phyloP scores from a whole-genome alignment of 1,284 basidiomycete species.

The Ceratorhiza oryzae-sativae region DNA sequence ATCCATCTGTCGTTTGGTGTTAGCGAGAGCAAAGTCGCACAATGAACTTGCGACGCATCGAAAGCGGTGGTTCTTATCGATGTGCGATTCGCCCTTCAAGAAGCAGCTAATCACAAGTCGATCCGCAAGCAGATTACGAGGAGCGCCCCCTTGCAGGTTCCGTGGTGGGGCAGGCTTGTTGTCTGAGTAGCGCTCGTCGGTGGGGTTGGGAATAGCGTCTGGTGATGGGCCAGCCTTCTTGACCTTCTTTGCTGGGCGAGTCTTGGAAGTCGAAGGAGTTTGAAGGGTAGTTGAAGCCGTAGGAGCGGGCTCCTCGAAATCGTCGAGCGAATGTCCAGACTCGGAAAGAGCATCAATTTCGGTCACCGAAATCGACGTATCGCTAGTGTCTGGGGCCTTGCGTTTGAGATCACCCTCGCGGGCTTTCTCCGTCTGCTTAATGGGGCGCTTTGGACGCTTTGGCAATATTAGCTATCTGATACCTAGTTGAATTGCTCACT shows the following conservation, averaged over 20 bases:
- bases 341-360: background rate
- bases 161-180: background rate
- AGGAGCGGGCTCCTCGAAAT: too few species aligned
- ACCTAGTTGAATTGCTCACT: background rate
- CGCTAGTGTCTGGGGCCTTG: background rate
- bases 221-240: background rate
- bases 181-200: background rate
- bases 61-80: background rate
- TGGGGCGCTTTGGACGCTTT: background rate
- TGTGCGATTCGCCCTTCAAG: background rate
- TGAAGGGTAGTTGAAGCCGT: too few species aligned
- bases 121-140: background rate
- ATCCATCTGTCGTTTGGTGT: slow-evolving; percentile 1
- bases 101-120: background rate
- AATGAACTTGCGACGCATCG: slow-evolving; percentile 4
- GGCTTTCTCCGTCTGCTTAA: background rate
- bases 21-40: background rate
- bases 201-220: background rate
- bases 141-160: background rate
- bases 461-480: background rate
- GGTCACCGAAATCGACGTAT: background rate
- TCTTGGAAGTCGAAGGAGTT: background rate
- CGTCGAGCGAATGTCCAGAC: background rate
- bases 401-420: background rate
- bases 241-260: background rate